Conservation (phyloP, 495 filamentous ascomycete genomes). For the Melanomma pulvis-pyrius region DNA sequence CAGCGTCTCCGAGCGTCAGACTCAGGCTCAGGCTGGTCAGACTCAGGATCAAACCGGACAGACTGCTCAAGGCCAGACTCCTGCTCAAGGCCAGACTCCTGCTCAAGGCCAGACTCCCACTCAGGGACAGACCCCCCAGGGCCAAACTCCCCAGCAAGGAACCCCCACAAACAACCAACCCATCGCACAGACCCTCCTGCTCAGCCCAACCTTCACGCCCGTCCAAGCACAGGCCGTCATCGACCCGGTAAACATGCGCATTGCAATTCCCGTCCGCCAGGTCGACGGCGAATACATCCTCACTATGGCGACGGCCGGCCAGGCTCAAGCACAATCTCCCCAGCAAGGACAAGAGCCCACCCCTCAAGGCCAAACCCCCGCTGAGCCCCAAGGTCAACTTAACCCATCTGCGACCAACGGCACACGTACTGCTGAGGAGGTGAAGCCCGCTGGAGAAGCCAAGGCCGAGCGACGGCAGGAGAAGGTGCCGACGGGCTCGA, state of each 20-base stretch:
- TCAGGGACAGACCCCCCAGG: not conserved
- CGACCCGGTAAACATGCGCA: conserved; percentile 32
- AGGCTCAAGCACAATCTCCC: conserved; percentile 13
- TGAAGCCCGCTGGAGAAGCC: not conserved
- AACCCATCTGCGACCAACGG: not conserved
- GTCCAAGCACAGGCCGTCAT: conserved; percentile 31
- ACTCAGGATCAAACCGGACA: not conserved
- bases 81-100: not conserved
- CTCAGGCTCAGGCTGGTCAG: conserved; percentile 2
- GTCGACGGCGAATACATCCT: conserved; percentile 41
- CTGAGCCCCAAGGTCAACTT: not conserved
- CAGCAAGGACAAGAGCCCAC: not conserved
- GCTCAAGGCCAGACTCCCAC: not conserved
- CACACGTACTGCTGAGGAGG: not conserved
- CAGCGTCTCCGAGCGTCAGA: not conserved
- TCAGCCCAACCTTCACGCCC: conserved; percentile 40
- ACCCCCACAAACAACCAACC: conserved; percentile 37
- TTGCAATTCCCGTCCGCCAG: conserved; percentile 33
- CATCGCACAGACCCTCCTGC: conserved; percentile 23
- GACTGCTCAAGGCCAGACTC: not conserved
- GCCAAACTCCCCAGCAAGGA: not conserved
- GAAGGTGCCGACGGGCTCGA: not conserved
- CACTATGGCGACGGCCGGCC: conserved; percentile 28
- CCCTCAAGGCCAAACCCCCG: not conserved
- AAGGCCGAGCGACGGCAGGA: not conserved